Conservation (phyloP, 2,329 filamentous ascomycete genomes). For the Cercospora nicotianae region DNA sequence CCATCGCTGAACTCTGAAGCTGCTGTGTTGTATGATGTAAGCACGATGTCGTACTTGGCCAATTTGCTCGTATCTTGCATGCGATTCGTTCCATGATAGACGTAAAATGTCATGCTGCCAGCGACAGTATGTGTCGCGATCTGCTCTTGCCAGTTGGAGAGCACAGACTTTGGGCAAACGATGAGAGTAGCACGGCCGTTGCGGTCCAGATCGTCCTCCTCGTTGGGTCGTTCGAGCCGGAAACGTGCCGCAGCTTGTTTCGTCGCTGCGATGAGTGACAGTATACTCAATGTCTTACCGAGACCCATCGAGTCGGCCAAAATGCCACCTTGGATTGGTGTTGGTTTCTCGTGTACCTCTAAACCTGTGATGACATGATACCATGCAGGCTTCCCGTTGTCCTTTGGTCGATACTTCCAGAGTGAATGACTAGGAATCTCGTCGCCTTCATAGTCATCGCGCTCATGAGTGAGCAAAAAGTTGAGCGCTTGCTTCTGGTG, state of each 20-base stretch:
- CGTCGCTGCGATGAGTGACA: slow-evolving; percentile 72
- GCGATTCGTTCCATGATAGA: slow-evolving; percentile 82
- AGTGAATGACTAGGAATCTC: slow-evolving; percentile 61
- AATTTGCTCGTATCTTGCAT: slow-evolving; percentile 68
- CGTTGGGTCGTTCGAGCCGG: slow-evolving; percentile 52
- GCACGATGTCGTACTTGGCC: slow-evolving; percentile 74
- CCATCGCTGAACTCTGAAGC: slow-evolving; percentile 61
- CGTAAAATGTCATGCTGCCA: slow-evolving; percentile 67
- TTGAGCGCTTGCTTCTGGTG: slow-evolving; percentile 89
- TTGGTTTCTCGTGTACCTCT: slow-evolving; percentile 43
- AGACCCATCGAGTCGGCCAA: slow-evolving; percentile 55
- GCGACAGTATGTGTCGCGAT: slow-evolving; percentile 76
- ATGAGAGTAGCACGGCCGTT: slow-evolving; percentile 82
- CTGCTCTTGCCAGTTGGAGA: slow-evolving; percentile 93
- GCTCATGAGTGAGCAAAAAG: slow-evolving; percentile 81
- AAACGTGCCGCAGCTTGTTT: slow-evolving; percentile 64
- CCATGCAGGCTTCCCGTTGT: slow-evolving; percentile 63
- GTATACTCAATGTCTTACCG: slow-evolving; percentile 67
- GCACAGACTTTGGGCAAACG: slow-evolving; percentile 84
- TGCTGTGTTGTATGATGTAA: slow-evolving; percentile 90
- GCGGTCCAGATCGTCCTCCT: slow-evolving; percentile 50
- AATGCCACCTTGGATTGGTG: slow-evolving; percentile 46
- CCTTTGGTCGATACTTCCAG: slow-evolving; percentile 66
- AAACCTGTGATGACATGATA: slow-evolving; percentile 84
- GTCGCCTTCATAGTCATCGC: slow-evolving; percentile 59